phyloP scores from a whole-genome alignment of 1,284 basidiomycete species.

The Porodaedalea pini region DNA sequence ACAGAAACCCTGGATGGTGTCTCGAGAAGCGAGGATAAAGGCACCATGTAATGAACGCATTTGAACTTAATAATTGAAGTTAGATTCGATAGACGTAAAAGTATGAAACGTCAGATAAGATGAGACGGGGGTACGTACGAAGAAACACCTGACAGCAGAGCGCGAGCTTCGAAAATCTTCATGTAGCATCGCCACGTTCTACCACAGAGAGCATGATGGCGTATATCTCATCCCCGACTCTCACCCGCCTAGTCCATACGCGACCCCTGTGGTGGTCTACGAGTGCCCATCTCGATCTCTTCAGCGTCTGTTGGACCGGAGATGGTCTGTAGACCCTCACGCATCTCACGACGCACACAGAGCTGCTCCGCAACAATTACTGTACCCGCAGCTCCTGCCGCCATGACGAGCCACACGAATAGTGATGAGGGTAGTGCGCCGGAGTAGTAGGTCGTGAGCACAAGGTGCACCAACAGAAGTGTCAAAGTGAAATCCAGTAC shows the following conservation, averaged over 20 bases:
- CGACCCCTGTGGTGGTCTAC: slow-evolving; percentile 11
- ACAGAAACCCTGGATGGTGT: neutral
- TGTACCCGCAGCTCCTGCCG: slow-evolving; percentile 67
- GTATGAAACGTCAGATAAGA: neutral
- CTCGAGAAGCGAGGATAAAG: no score
- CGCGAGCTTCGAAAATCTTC: neutral
- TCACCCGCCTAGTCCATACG: slow-evolving; percentile 12
- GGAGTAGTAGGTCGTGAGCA: slow-evolving; percentile 90
- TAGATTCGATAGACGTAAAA: neutral
- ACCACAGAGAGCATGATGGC: neutral
- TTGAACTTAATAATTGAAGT: neutral
- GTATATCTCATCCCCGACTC: neutral
- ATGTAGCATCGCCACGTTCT: no score
- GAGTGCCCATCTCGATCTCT: slow-evolving; percentile 27
- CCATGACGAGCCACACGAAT: slow-evolving; percentile 85
- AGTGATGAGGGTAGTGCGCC: slow-evolving; percentile 81
- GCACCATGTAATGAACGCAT: neutral
- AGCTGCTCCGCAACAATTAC: slow-evolving; percentile 86
- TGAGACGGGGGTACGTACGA: slow-evolving; percentile 3
- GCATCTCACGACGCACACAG: slow-evolving; percentile 92
- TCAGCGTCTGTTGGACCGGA: slow-evolving; percentile 42
- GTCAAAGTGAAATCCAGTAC: slow-evolving; percentile 94
- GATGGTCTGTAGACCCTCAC: slow-evolving; percentile 66
- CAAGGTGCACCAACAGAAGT: slow-evolving; percentile 84
- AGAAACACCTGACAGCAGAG: neutral